phyloP scores from a whole-genome alignment of 148 eudicot species.

The Dysphania ambrosioides region DNA sequence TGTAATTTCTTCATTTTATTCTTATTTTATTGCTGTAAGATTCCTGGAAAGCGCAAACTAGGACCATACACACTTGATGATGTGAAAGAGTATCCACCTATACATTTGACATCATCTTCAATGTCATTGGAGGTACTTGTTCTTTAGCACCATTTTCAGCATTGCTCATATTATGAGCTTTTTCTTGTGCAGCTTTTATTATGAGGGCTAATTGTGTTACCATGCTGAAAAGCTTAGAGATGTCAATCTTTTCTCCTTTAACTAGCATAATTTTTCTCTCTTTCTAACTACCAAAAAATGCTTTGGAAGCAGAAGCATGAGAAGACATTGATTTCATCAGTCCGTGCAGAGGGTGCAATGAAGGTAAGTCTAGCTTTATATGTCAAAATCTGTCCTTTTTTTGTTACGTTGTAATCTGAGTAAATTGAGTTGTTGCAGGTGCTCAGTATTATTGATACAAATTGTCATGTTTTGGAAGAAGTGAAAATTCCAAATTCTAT shows the following conservation, averaged over 20 bases:
- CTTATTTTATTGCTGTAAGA: slow-evolving; percentile 41
- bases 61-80: slow-evolving; percentile 90
- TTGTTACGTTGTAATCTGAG: slow-evolving; percentile 12
- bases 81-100: slow-evolving; percentile 63
- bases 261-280: slow-evolving; percentile 2
- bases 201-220: not conserved
- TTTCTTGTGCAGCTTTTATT: not conserved
- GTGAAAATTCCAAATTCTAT: slow-evolving; percentile 39
- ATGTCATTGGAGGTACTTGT: slow-evolving; percentile 59
- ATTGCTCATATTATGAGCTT: slow-evolving; percentile 12
- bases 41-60: slow-evolving; percentile 76
- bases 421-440: slow-evolving; percentile 47
- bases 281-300: not conserved
- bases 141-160: slow-evolving; percentile 9
- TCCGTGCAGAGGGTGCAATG: slow-evolving; percentile 91
- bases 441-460: slow-evolving; percentile 81
- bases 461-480: slow-evolving; percentile 63
- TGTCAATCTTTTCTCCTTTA: not conserved
- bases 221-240: not conserved
- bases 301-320: slow-evolving; percentile 57
- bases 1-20: not conserved
- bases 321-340: slow-evolving; percentile 70
- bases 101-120: slow-evolving; percentile 56
- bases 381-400: not conserved
- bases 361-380: slow-evolving; percentile 47